Evolutionary conservation across 352 stramenopile species (phyloP).

Genomic region (Globisporangium polare): DNA sequence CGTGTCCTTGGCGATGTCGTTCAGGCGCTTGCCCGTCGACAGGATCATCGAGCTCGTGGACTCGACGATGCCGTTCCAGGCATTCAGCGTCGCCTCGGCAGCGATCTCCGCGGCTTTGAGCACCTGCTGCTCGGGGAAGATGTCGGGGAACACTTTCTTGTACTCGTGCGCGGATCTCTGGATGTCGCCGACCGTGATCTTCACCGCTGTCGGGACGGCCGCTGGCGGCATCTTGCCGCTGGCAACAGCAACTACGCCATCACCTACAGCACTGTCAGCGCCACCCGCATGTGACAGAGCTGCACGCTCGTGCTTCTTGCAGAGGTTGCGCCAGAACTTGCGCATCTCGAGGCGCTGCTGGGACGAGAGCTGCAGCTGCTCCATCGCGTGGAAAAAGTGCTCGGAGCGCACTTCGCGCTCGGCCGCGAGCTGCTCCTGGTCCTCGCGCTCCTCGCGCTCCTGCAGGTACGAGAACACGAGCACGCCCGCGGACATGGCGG

Average conservation of each 20-base stretch:
- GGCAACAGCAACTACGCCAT: not conserved
- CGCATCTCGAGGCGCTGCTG: constrained; percentile 68
- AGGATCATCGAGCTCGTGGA: constrained; percentile 77
- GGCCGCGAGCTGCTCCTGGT: constrained; percentile 45
- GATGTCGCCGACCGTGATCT: constrained; percentile 57
- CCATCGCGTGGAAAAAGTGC: constrained; percentile 66
- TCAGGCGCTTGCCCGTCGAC: constrained; percentile 76
- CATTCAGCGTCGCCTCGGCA: constrained; percentile 26
- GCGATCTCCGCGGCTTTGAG: constrained; percentile 47
- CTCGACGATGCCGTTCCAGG: constrained; percentile 69
- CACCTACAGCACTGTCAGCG: not conserved
- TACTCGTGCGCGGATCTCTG: constrained; percentile 79
- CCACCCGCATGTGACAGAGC: not conserved
- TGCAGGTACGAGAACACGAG: constrained; percentile 79
- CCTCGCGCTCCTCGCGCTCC: constrained; percentile 70
- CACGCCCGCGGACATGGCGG: constrained; percentile 74
- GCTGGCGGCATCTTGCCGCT: not conserved
- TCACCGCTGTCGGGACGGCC: constrained; percentile 1
- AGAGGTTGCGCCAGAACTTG: constrained; percentile 75
- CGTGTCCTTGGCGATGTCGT: constrained; percentile 81
- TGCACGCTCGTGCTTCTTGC: constrained; percentile 27
- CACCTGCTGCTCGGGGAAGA: constrained; percentile 71
- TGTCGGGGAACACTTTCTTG: constrained; percentile 72
- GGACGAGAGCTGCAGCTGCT: constrained; percentile 46
- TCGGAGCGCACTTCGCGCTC: constrained; percentile 50